phyloP scores from a whole-genome alignment of 148 eudicot genomes.

The Spergularia marina region DNA sequence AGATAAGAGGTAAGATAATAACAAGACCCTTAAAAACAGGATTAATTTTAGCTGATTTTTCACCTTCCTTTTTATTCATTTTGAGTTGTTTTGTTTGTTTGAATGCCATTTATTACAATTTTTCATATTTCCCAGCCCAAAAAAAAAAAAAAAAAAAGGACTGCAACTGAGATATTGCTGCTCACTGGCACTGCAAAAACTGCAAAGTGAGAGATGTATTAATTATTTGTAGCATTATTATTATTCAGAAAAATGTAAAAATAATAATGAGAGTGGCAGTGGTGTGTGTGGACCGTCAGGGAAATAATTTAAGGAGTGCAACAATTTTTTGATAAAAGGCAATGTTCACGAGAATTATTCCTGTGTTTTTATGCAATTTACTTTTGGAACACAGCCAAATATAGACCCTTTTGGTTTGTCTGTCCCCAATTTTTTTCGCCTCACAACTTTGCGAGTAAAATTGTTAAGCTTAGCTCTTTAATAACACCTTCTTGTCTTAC shows the following conservation, averaged over 20 bases:
- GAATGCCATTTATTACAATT: neutral
- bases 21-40: neutral
- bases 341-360: constrained; percentile 9
- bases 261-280: neutral
- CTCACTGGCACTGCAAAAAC: constrained; percentile 2
- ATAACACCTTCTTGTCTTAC: too few relatives aligned
- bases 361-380: constrained; percentile 6
- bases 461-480: too few relatives aligned
- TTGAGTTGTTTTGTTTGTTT: neutral
- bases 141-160: neutral
- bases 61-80: neutral
- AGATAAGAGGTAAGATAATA: too few relatives aligned
- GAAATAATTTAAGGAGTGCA: neutral
- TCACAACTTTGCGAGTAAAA: too few relatives aligned
- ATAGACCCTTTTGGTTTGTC: too few relatives aligned
- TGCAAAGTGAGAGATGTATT: neutral
- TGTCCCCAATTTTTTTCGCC: too few relatives aligned
- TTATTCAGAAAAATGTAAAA: neutral
- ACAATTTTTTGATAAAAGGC: constrained; percentile 2
- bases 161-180: neutral
- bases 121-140: constrained; percentile 1
- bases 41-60: neutral
- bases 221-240: neutral
- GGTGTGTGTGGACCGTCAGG: neutral
- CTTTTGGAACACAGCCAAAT: too few relatives aligned